A percentile compares a stretch with the other conserved stretches of the same genome.
These are phyloP conservation scores for Aspergillus jensenii DNA, from an alignment of 2,329 filamentous ascomycete genomes.

Conservation along the genomic window DNA sequence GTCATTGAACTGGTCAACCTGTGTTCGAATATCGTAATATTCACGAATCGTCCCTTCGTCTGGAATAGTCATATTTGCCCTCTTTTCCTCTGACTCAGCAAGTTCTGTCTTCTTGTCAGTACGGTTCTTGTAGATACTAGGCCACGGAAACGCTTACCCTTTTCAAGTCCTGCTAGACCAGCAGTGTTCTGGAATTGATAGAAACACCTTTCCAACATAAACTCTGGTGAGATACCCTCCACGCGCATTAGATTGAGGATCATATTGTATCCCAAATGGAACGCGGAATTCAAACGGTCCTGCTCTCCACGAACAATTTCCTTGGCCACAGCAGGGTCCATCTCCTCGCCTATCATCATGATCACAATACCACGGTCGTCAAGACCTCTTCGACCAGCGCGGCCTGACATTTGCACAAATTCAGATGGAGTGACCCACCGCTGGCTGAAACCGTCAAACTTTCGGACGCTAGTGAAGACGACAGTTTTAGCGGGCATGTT, in stretches of 20 bases:
- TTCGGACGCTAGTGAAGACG: constrained; percentile 95
- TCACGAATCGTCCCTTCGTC: constrained; percentile 90
- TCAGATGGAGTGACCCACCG: constrained; percentile 91
- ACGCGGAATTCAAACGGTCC: constrained; percentile 95
- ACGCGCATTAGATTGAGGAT: constrained; percentile 93
- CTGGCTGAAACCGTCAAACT: constrained; percentile 81
- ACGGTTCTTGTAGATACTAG: background rate
- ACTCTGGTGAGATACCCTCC: constrained; percentile 98
- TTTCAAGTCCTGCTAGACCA: constrained; percentile 79
- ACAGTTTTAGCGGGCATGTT: constrained; percentile 99
- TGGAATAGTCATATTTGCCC: constrained; percentile 70
- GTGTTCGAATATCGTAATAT: constrained; percentile 86
- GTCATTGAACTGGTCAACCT: constrained; percentile 77
- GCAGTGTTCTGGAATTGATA: constrained; percentile 97
- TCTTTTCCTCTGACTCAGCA: constrained; percentile 72
- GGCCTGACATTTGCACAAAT: constrained; percentile 98
- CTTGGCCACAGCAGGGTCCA: constrained; percentile 91
- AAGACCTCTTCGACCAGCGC: constrained; percentile 92
- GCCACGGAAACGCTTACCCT: constrained; percentile 42
- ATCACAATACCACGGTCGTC: constrained; percentile 98
- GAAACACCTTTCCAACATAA: constrained; percentile 98
- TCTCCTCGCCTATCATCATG: constrained; percentile 98
- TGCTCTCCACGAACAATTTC: constrained; percentile 95
- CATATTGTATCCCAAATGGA: constrained; percentile 99
- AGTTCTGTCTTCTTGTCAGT: constrained; percentile 57